Base-by-base conservation (phyloP, 1,284 basidiomycete species). In the Ganoderma multipileum region DNA sequence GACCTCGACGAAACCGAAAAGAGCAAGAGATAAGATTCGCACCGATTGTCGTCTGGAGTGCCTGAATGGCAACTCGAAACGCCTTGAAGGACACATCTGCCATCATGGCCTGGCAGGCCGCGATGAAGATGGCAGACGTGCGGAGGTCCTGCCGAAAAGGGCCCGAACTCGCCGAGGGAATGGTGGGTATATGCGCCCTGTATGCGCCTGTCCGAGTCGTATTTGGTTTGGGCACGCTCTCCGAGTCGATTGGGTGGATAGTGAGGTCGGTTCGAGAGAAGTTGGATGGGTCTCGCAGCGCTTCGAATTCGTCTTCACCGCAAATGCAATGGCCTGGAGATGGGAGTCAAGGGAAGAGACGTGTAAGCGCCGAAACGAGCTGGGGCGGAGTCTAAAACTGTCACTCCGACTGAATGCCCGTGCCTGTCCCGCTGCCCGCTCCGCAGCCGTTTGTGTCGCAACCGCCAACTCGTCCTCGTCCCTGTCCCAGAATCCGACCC, bases 391-490 rank as follows among this genome's bases (percentile, higher is more conserved):
- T 23, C 38, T 41, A 60, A 39, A 60, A 42, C 23, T 39, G 58
- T 26, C 23, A 60, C 58, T 60, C 58, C 58, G 58, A 42, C 11
- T 60, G 36, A 41, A 60, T 60, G 11, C 14, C 58, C 12, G 58
- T 41, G 20, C 55, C 55, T 58, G 55, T 33, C 20, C 33, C 33
- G 33, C 33, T 33, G 33, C 33, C 7, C 5, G 16, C 16, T 33
- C 30, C 28, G 54, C 54, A 33, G n/a, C 54, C 12, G 52, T 5
- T 54, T 26, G 9, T 54, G n/a, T 12, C 54, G 38, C 38, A 39
- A 39, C 2, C 38, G 38, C 9, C 30, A 11, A 8, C 16, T 33
- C 30, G 3, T 55, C 30, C 4, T n/a, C 54, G 47, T 26, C 47
- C 47, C 47, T 50, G 47, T 50, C 47, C 23, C 47, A 26, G 47